A percentile compares a stretch with the other conserved stretches of the same genome.
These are phyloP conservation scores for Cercophora scortea DNA, from an alignment of 495 filamentous ascomycete genomes.

Conservation along the genomic window DNA sequence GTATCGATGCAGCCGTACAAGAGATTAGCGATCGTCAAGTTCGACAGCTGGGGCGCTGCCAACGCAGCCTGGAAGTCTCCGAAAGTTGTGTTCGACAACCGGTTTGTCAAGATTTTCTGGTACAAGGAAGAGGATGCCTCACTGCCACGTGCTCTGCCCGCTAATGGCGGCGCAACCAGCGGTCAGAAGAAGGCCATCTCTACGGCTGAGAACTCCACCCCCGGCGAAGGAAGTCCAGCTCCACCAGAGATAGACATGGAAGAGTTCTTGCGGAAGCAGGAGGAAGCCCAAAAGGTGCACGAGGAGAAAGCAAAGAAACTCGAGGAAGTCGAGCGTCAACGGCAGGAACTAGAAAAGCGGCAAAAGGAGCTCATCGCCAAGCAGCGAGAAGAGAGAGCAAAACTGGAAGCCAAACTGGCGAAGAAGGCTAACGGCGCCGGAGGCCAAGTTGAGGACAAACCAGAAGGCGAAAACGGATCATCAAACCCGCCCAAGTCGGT, in stretches of 20 bases:
- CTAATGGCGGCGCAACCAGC: slow-evolving; percentile 12
- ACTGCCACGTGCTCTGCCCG: slow-evolving; percentile 11
- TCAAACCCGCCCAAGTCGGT: slow-evolving; percentile 17
- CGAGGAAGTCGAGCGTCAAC: slow-evolving; percentile 64
- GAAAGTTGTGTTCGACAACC: slow-evolving; percentile 92
- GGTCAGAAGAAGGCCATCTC: slow-evolving; percentile 11
- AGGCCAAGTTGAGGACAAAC: neutral
- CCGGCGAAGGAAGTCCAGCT: slow-evolving; percentile 10
- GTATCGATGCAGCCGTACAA: slow-evolving; percentile 71
- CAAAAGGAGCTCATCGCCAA: slow-evolving; percentile 67
- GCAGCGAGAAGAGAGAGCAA: slow-evolving; percentile 67
- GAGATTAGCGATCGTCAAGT: slow-evolving; percentile 75
- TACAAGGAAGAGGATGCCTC: slow-evolving; percentile 52
- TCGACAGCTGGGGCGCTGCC: slow-evolving; percentile 61
- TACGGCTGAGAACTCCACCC: slow-evolving; percentile 1
- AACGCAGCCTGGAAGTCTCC: slow-evolving; percentile 82
- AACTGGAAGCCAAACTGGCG: slow-evolving; percentile 44
- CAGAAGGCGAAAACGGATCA: slow-evolving; percentile 12
- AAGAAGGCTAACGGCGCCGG: slow-evolving; percentile 40
- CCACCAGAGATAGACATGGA: slow-evolving; percentile 62
- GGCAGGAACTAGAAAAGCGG: slow-evolving; percentile 65
- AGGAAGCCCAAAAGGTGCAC: slow-evolving; percentile 68
- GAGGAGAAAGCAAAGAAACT: slow-evolving; percentile 71
- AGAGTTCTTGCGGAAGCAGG: slow-evolving; percentile 67
- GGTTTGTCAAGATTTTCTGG: slow-evolving; percentile 98